These are phyloP conservation scores for Solanum habrochaites DNA, from an alignment of 257 asterid species.

Conservation along the genomic window DNA sequence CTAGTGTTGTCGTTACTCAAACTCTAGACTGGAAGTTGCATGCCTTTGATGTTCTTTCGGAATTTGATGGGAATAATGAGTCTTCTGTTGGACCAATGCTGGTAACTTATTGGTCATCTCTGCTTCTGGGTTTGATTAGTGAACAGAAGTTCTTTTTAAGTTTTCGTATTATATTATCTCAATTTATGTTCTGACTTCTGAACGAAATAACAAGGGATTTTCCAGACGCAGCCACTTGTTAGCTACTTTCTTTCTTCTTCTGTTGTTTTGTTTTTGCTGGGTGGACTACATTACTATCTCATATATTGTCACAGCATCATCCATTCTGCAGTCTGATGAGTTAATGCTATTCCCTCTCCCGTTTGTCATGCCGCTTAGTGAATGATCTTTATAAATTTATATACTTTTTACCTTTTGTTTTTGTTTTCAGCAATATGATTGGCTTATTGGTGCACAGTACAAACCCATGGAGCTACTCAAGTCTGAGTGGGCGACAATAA, in stretches of 20 bases:
- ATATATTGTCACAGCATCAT: not conserved
- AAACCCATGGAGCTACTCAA: constrained; percentile 84
- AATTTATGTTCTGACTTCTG: not conserved
- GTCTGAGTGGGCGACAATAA: constrained; percentile 81
- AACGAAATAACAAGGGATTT: not conserved
- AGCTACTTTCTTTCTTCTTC: not conserved
- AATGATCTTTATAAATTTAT: not conserved
- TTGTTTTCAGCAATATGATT: constrained; percentile 78
- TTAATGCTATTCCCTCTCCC: not conserved
- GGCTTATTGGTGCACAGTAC: constrained; percentile 95
- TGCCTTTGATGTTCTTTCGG: constrained; percentile 93
- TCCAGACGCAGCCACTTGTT: not conserved
- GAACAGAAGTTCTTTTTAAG: not conserved
- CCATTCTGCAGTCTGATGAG: not conserved
- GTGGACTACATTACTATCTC: not conserved
- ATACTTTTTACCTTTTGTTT: not conserved
- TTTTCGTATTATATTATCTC: not conserved
- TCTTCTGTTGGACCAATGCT: constrained; percentile 86
- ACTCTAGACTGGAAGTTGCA: constrained; percentile 98
- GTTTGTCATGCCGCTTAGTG: not conserved
- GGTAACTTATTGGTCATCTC: constrained; percentile 50
- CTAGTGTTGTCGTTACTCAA: constrained; percentile 94
- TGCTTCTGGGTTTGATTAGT: constrained; percentile 1
- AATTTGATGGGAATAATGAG: constrained; percentile 85
- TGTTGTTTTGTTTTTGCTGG: not conserved